Percentiles rank a stretch among this genome's conserved stretches.
phyloP scores from a whole-genome alignment of 768 basidiomycete species.

The Daedaleopsis nitida region DNA sequence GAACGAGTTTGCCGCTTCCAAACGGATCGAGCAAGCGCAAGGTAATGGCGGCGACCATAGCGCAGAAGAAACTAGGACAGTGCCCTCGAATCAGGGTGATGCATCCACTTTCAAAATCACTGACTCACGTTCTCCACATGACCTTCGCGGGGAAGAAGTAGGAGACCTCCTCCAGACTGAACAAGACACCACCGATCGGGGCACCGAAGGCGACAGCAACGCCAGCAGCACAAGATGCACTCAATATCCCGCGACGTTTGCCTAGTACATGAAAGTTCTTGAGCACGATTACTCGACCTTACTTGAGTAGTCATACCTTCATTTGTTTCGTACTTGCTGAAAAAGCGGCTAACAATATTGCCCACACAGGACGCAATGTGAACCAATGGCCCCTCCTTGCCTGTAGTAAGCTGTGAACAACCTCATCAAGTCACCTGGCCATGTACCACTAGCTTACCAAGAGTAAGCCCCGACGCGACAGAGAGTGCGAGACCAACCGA shows the following conservation, averaged over 20 bases:
- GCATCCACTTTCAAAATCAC: not conserved
- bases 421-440: not conserved
- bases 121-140: constrained; percentile 87
- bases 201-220: constrained; percentile 98
- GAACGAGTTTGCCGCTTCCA: constrained; percentile 89
- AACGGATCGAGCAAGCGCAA: constrained; percentile 93
- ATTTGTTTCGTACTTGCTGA: constrained; percentile 90
- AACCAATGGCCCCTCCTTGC: constrained; percentile 81
- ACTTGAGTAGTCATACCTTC: constrained; percentile 57
- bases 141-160: constrained; percentile 98
- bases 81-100: constrained; percentile 30
- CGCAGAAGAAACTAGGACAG: constrained; percentile 89
- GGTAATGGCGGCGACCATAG: constrained; percentile 95
- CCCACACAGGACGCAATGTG: constrained; percentile 93
- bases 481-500: constrained; percentile 85
- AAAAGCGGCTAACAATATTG: constrained; percentile 87
- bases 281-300: not conserved
- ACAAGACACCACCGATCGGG: constrained; percentile 91
- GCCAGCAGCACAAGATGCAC: constrained; percentile 95
- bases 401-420: constrained; percentile 29
- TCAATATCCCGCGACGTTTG: constrained; percentile 92
- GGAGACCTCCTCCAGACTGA: constrained; percentile 93
- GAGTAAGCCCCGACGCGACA: constrained; percentile 88
- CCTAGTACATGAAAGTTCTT: constrained; percentile 44
- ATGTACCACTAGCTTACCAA: constrained; percentile 49